These are phyloP conservation scores for Neonectria neomacrospora DNA, from an alignment of 2,329 filamentous ascomycete species.

Conservation along the genomic window DNA sequence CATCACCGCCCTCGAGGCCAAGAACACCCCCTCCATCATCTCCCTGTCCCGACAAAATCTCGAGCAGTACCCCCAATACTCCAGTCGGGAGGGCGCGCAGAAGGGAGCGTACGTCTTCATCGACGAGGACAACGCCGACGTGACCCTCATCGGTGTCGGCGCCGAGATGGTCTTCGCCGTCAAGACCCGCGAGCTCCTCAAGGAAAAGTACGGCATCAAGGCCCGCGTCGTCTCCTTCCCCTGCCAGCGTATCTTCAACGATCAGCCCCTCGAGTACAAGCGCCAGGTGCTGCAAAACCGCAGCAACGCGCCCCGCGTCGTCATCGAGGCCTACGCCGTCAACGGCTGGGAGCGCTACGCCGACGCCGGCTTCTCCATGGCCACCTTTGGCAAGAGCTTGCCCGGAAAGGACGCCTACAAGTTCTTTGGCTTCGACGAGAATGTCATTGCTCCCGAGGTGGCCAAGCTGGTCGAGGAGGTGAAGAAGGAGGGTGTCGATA, in stretches of 20 bases:
- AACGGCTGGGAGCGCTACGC: slow-evolving; percentile 71
- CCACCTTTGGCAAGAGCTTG: slow-evolving; percentile 65
- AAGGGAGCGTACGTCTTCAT: slow-evolving; percentile 59
- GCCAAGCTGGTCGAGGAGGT: slow-evolving; percentile 46
- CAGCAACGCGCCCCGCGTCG: slow-evolving; percentile 60
- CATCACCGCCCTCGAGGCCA: slow-evolving; percentile 57
- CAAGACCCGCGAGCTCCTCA: slow-evolving; percentile 51
- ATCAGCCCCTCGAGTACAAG: slow-evolving; percentile 57
- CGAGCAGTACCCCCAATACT: slow-evolving; percentile 52
- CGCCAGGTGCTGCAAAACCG: slow-evolving; percentile 56
- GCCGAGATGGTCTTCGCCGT: slow-evolving; percentile 51
- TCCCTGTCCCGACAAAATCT: slow-evolving; percentile 59
- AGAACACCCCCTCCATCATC: slow-evolving; percentile 58
- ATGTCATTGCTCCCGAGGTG: slow-evolving; percentile 53
- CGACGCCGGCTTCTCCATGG: slow-evolving; percentile 65
- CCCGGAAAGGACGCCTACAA: slow-evolving; percentile 65
- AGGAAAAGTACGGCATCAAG: slow-evolving; percentile 51
- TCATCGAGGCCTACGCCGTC: slow-evolving; percentile 69
- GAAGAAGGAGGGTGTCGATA: slow-evolving; percentile 45
- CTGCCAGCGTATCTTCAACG: slow-evolving; percentile 57
- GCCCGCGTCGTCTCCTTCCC: slow-evolving; percentile 58
- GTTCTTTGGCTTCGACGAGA: slow-evolving; percentile 65
- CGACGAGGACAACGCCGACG: slow-evolving; percentile 55
- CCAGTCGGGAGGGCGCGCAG: slow-evolving; percentile 54
- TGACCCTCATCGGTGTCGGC: slow-evolving; percentile 56